Conservation (phyloP, 176 grass and related monocot genomes). For the Dactylis glomerata region DNA sequence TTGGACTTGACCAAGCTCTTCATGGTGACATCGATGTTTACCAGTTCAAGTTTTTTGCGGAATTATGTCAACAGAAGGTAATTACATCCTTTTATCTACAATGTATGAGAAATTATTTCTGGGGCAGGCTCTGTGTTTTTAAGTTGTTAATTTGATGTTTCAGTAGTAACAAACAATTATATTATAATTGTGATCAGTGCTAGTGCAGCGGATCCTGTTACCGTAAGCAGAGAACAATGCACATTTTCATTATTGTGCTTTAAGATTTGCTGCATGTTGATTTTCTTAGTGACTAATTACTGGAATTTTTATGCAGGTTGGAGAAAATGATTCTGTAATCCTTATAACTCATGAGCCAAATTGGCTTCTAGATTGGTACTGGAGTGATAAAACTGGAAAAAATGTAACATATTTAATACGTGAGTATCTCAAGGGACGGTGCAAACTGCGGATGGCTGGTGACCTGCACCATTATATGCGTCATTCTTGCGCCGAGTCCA, state of each 20-base stretch:
- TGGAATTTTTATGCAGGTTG: slow-evolving; percentile 53
- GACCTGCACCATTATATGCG: slow-evolving; percentile 99
- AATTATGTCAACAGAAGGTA: slow-evolving; percentile 82
- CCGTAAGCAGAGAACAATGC: slow-evolving; percentile 11
- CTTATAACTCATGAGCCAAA: slow-evolving; percentile 95
- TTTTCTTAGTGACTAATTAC: background rate
- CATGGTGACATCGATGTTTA: slow-evolving; percentile 99
- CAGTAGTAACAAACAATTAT: background rate
- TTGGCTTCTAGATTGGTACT: slow-evolving; percentile 99
- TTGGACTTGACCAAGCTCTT: slow-evolving; percentile 96
- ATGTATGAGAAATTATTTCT: slow-evolving; percentile 1
- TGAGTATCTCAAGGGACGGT: slow-evolving; percentile 86
- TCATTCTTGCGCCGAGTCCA: slow-evolving; percentile 59
- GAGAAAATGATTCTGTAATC: slow-evolving; percentile 81
- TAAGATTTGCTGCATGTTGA: background rate
- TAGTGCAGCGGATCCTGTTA: slow-evolving; percentile 5
- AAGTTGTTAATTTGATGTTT: slow-evolving; percentile 11
- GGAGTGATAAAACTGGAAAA: slow-evolving; percentile 68
- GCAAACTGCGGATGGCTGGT: slow-evolving; percentile 89
- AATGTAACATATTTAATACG: slow-evolving; percentile 81
- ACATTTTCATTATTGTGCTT: background rate
- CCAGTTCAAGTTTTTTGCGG: slow-evolving; percentile 95
- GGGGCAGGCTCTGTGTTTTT: background rate
- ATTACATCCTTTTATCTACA: slow-evolving; percentile 23
- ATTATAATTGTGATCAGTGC: background rate